These are phyloP conservation scores for Diutina mesorugosa DNA, from an alignment of 1,139 yeast genomes.

Conservation along the genomic window DNA sequence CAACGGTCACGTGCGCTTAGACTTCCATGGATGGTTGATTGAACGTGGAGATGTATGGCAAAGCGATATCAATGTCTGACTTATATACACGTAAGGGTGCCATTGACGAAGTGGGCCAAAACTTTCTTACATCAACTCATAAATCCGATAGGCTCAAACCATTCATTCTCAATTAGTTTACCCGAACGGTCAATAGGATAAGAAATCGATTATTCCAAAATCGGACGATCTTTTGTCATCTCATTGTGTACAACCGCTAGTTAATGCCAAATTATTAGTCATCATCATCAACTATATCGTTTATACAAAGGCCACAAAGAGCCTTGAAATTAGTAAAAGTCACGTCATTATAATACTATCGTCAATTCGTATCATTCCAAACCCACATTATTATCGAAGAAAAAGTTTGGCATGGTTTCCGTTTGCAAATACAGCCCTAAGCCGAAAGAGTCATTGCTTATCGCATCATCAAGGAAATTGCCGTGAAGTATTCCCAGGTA, in stretches of 20 bases:
- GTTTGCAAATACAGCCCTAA: background rate
- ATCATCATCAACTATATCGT: background rate
- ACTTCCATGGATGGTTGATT: no score
- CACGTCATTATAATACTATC: background rate
- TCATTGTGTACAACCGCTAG: no score
- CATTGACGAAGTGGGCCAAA: no score
- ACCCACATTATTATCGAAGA: constrained; percentile 2
- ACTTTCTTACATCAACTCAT: no score
- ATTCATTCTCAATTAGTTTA: no score
- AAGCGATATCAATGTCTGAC: no score
- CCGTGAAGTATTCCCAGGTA: background rate
- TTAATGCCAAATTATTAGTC: background rate
- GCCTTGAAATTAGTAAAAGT: background rate
- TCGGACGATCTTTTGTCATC: no score
- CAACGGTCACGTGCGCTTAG: background rate
- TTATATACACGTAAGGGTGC: no score
- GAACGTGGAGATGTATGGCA: no score
- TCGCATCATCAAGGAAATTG: background rate
- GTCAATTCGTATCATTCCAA: background rate
- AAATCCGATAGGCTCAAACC: no score
- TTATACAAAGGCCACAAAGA: background rate
- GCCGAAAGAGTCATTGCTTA: background rate
- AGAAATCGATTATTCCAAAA: no score
- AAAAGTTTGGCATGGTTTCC: constrained; percentile 3
- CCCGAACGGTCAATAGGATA: no score